A percentile compares a stretch with the other conserved stretches of the same genome.
Evolutionary conservation across 2,329 filamentous ascomycete species (phyloP).

Genomic region (Lecanosticta acicola): DNA sequence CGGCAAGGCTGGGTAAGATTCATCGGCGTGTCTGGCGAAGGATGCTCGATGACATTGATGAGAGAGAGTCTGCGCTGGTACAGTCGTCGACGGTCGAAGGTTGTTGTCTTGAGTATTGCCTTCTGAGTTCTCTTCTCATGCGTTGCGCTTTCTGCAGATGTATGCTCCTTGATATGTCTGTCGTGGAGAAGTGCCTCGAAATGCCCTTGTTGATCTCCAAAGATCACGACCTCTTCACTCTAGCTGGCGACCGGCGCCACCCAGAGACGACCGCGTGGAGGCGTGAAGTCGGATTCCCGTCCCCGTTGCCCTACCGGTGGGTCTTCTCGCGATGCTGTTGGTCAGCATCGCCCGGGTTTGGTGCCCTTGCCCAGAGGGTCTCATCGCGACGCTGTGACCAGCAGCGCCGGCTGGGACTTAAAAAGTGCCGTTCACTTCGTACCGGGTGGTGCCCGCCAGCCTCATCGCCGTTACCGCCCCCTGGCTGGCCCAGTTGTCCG

Average conservation of each 20-base stretch:
- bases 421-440: background rate
- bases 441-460: background rate
- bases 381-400: background rate
- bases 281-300: background rate
- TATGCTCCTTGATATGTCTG: background rate
- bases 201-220: background rate
- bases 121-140: too few relatives aligned
- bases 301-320: background rate
- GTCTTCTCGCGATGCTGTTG: too few relatives aligned
- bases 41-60: too few relatives aligned
- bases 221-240: background rate
- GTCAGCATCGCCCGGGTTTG: too few relatives aligned
- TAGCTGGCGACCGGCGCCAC: background rate
- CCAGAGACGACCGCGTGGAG: background rate
- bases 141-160: too few relatives aligned
- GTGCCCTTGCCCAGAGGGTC: background rate
- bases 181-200: background rate
- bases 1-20: too few relatives aligned
- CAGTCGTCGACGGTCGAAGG: too few relatives aligned
- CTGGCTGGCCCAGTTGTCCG: background rate
- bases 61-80: too few relatives aligned
- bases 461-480: background rate
- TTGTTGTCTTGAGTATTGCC: too few relatives aligned
- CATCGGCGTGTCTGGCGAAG: too few relatives aligned
- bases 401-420: background rate